phyloP scores from a whole-genome alignment of 1,139 yeast species.

The Yamadazyma siamensis region DNA sequence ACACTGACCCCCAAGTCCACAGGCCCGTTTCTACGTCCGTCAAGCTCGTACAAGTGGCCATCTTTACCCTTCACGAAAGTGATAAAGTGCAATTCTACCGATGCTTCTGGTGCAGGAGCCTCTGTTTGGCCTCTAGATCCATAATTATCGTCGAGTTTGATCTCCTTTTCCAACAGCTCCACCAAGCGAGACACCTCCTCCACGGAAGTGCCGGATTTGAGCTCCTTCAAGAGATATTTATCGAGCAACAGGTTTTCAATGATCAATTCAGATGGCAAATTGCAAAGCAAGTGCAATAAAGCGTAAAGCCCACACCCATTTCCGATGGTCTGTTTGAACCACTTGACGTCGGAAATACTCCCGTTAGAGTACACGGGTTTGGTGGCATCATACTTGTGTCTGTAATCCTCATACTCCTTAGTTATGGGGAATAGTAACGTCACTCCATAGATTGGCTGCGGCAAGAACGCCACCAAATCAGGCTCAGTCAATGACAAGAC shows the following conservation, averaged over 20 bases:
- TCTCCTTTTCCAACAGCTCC: slow-evolving; percentile 47
- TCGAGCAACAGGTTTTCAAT: slow-evolving; percentile 33
- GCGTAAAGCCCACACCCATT: slow-evolving; percentile 96
- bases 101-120: slow-evolving; percentile 68
- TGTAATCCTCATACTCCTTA: slow-evolving; percentile 51
- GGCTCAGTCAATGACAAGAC: slow-evolving; percentile 81
- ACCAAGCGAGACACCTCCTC: slow-evolving; percentile 46
- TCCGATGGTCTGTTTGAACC: slow-evolving; percentile 82
- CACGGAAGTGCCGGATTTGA: slow-evolving; percentile 19
- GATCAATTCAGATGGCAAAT: slow-evolving; percentile 49
- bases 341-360: slow-evolving; percentile 19
- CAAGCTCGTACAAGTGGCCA: slow-evolving; percentile 74
- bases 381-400: slow-evolving; percentile 30
- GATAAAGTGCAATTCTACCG: slow-evolving; percentile 75
- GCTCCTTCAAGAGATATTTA: slow-evolving; percentile 19
- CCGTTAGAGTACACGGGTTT: slow-evolving; percentile 17
- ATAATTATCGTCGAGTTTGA: slow-evolving; percentile 51
- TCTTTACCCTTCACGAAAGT: slow-evolving; percentile 60
- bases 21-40: slow-evolving; percentile 85
- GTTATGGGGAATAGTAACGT: slow-evolving; percentile 81
- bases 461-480: slow-evolving; percentile 72
- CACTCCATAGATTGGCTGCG: slow-evolving; percentile 76
- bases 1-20: slow-evolving; percentile 52
- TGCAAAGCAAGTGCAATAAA: slow-evolving; percentile 68
- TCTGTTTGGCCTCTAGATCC: slow-evolving; percentile 74